Base-by-base conservation (phyloP, 1,284 basidiomycete species). In the Trametes pubescens region DNA sequence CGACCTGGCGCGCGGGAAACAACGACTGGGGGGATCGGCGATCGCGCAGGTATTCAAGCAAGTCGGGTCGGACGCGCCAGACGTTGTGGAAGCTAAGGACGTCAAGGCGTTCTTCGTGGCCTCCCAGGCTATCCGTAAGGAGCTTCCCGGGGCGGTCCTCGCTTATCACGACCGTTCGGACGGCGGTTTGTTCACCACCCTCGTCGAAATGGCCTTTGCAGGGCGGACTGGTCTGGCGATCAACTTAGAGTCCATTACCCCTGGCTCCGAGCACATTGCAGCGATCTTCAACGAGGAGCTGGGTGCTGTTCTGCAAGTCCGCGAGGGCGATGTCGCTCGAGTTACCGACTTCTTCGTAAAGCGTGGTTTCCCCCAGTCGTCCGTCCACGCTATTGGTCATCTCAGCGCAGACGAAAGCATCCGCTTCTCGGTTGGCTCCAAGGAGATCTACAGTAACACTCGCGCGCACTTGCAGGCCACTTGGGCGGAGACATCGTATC, bases 101-200 rank as follows among this genome's bases (percentile, higher is more conserved):
- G 81, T 95, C 53, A 93, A 91, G 75, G 82, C 91, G 2, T 99
- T 99, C 85, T 90, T 99, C 24, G 94, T 94, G 69, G 87, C 92
- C 71, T 84, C 94, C 9, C 90, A 94, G 73, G 78, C 80, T 7
- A 82, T 95, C 53, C 91, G 91, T 73, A 74, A 78, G 62, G 80
- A 80, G 4, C 78, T 87, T 53, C 84, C 87, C 6, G 86, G 81
- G 1, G 75, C 93, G 26, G 89, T 99, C 0, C 82, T 99, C 44
- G 96, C 98, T 0, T 99, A 99, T 77, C 98, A 99, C 77, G 98
- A 99, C 78, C 90, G 97, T 22, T 99, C 97, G 0, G 98, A 99
- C 73, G 98, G 98, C 61, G 98, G 97, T 51, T 80, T 99, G 38
- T 92, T 99, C 76, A 91, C 94, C 0, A 93, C 96, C 4, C 76